Evolutionary conservation across 23 red algal species (phyloP).

Genomic region (Gracilariopsis chorda): DNA sequence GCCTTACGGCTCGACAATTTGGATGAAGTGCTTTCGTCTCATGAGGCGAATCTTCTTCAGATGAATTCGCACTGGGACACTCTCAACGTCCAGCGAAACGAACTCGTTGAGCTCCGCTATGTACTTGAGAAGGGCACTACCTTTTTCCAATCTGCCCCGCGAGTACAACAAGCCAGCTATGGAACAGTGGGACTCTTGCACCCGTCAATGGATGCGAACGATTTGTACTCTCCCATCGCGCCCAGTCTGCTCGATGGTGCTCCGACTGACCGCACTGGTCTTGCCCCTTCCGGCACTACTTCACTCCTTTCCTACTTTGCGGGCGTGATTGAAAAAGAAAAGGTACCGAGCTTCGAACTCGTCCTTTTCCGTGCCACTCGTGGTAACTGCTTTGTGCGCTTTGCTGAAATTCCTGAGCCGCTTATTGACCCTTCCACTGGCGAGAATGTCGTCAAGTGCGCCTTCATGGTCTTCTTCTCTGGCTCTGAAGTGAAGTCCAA

Average conservation of each 20-base stretch:
- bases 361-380: conserved; percentile 91
- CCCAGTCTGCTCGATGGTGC: conserved; percentile 13
- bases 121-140: conserved; percentile 76
- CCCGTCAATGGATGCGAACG: conserved; percentile 15
- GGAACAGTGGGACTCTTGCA: conserved; percentile 33
- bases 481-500: conserved; percentile 74
- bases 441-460: conserved; percentile 67
- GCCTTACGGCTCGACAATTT: conserved; percentile 76
- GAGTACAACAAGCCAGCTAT: conserved; percentile 33
- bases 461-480: conserved; percentile 94
- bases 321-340: conserved; percentile 50
- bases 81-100: conserved; percentile 58
- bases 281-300: not conserved
- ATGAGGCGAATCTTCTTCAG: conserved; percentile 71
- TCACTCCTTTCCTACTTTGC: conserved; percentile 52
- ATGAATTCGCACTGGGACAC: conserved; percentile 85
- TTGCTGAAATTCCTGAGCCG: conserved; percentile 58
- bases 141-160: conserved; percentile 63
- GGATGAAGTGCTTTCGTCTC: conserved; percentile 49
- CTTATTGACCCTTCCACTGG: conserved; percentile 46
- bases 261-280: not conserved
- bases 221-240: conserved; percentile 12
- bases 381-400: conserved; percentile 84
- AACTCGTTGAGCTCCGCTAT: conserved; percentile 72
- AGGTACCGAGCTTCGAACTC: conserved; percentile 65